Base-by-base conservation (phyloP, 2,329 filamentous ascomycete genomes). In the Aspergillus persii region DNA sequence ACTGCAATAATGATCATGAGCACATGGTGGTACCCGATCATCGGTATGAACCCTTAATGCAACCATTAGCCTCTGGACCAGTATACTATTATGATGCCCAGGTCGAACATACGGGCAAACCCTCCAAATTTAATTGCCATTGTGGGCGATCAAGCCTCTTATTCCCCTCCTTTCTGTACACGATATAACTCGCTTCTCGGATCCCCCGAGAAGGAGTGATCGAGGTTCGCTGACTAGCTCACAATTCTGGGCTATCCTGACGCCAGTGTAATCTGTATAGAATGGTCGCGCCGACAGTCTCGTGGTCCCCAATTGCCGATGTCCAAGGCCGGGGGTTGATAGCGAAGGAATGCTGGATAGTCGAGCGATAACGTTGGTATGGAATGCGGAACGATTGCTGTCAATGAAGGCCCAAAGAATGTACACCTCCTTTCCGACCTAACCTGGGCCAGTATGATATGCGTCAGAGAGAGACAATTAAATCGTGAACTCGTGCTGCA, bases 1-100 rank as follows among this genome's bases (percentile, higher is more conserved):
- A 97, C 81, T 57, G 91, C 93, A 72, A 99, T 96, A 66, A 99
- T 81, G 69, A 99, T 92, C 95, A 99, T 99, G 76, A 99, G 85
- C 66, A 98, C 89, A 86, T 99, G 86, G 72, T 89, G 86, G 86
- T 87, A 88, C 62, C 86, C 86, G 65, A 88, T 78, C 73, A 86
- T 81, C 60, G 85, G 84, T 74, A 87, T 78, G 69, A 87, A 78
- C 69, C 84, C 82, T 84, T 52, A 7, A 54, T 30, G 50, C 12
- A 39, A 31, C 49, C 12, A 52, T 66, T 53, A 66, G 61, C 44
- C 51, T 46, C 23, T 29, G 26, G 11, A 4, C 8, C 8, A 36
- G 41, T 9, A 8, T 36, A 9, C 2, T 46, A 1, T 30, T 46
- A 1, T 30, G 3, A 9, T 4, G 26, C n/a, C n/a, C 23, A 6